These are phyloP conservation scores for Neonectria sp. DNA, from an alignment of 2,329 filamentous ascomycete species.

Conservation along the genomic window DNA sequence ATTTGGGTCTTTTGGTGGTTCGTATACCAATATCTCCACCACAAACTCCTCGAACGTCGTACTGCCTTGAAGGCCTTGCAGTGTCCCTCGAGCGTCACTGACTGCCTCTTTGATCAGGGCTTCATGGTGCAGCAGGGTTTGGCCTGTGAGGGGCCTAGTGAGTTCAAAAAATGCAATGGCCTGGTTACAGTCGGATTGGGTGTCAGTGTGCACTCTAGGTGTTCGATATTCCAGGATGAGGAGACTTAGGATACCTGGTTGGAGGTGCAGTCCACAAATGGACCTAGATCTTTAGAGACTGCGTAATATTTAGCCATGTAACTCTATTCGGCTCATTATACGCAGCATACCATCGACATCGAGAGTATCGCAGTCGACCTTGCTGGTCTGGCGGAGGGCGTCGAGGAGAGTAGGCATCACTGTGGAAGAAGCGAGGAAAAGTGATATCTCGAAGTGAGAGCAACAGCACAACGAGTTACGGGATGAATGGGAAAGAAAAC, in stretches of 20 bases:
- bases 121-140: slow-evolving; percentile 47
- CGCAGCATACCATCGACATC: slow-evolving; percentile 48
- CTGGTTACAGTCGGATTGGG: slow-evolving; percentile 30
- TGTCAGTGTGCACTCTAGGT: background rate
- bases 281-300: slow-evolving; percentile 52
- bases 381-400: slow-evolving; percentile 46
- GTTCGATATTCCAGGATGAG: background rate
- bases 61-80: slow-evolving; percentile 40
- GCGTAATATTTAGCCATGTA: slow-evolving; percentile 27
- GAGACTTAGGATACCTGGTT: slow-evolving; percentile 47
- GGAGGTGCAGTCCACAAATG: slow-evolving; percentile 56
- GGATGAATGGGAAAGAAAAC: background rate
- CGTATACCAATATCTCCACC: slow-evolving; percentile 67
- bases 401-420: slow-evolving; percentile 48
- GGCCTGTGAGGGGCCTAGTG: slow-evolving; percentile 36
- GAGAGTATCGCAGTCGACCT: slow-evolving; percentile 56
- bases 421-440: background rate
- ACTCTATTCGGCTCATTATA: background rate
- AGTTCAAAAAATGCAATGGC: slow-evolving; percentile 55
- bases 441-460: background rate
- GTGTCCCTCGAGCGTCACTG: slow-evolving; percentile 36
- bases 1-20: fast-evolving
- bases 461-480: background rate
- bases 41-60: slow-evolving; percentile 62
- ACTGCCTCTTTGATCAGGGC: slow-evolving; percentile 49